Evolutionary conservation across 495 filamentous ascomycete species (phyloP).

Genomic region (Penicillium canariense): DNA sequence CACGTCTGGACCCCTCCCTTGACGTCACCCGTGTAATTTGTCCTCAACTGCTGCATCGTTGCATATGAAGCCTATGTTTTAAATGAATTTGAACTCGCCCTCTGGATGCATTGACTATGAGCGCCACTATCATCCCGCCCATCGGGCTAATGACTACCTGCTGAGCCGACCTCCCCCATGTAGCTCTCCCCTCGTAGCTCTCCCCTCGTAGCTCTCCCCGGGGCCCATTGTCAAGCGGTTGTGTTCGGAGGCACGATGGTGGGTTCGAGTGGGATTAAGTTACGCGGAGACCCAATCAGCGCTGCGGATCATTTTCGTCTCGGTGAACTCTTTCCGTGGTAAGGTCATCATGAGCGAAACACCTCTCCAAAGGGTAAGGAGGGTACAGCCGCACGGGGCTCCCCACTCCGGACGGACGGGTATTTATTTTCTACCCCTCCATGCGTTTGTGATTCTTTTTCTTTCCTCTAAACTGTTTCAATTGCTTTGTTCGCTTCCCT

Average conservation of each 20-base stretch:
- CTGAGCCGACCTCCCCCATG: neutral
- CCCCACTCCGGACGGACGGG: slow-evolving; percentile 7
- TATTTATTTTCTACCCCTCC: slow-evolving; percentile 1
- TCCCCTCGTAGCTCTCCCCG: neutral
- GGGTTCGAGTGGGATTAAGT: slow-evolving; percentile 12
- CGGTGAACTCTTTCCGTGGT: slow-evolving; percentile 19
- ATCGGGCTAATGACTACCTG: neutral
- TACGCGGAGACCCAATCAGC: slow-evolving; percentile 9
- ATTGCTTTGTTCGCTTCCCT: slow-evolving; percentile 15
- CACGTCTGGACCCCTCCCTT: slow-evolving; percentile 1
- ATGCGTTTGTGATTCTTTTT: neutral
- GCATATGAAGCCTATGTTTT: slow-evolving; percentile 19
- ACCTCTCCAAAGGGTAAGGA: neutral
- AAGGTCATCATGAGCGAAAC: slow-evolving; percentile 13
- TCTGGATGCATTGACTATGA: slow-evolving; percentile 1
- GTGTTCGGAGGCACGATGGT: slow-evolving; percentile 15
- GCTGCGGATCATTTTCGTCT: slow-evolving; percentile 3
- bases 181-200: neutral
- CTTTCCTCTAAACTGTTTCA: slow-evolving; percentile 14
- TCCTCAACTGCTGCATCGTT: neutral
- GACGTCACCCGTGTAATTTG: slow-evolving; percentile 17
- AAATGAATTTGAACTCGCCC: slow-evolving; percentile 2
- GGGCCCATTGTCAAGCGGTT: slow-evolving; percentile 8
- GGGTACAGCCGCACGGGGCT: neutral
- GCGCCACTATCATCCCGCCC: neutral